Percentiles rank a stretch among this genome's conserved stretches.
These are phyloP conservation scores for Chiua virens DNA, from an alignment of 768 basidiomycete genomes.

Conservation along the genomic window DNA sequence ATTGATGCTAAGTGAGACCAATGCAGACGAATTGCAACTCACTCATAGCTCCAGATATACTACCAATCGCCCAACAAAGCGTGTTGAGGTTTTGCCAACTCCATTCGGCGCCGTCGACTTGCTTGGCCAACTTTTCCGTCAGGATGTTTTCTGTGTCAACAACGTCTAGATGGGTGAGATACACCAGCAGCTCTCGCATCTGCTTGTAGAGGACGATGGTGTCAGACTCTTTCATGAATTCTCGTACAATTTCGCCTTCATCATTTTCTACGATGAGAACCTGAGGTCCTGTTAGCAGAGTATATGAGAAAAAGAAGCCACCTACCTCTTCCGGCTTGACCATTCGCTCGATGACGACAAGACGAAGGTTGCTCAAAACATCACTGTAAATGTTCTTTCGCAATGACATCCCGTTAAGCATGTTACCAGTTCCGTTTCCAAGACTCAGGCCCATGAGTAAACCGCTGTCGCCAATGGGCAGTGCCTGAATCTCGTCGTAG, in stretches of 20 bases:
- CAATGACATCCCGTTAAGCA: conserved; percentile 76
- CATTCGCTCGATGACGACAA: conserved; percentile 98
- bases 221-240: conserved; percentile 98
- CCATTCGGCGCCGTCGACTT: conserved; percentile 98
- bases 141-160: conserved; percentile 95
- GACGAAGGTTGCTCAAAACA: conserved; percentile 87
- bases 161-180: conserved; percentile 96
- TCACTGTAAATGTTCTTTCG: conserved; percentile 96
- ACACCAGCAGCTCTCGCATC: conserved; percentile 97
- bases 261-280: conserved; percentile 99
- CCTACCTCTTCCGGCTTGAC: conserved; percentile 98
- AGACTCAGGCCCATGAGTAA: conserved; percentile 88
- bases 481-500: conserved; percentile 93
- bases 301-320: conserved; percentile 2
- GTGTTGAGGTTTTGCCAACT: conserved; percentile 99
- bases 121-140: conserved; percentile 95
- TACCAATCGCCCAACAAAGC: conserved; percentile 99
- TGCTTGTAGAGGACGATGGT: conserved; percentile 99
- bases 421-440: conserved; percentile 58
- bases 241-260: conserved; percentile 98
- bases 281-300: conserved; percentile 39
- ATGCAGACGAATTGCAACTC: conserved; percentile 33
- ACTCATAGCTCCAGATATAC: conserved; percentile 99
- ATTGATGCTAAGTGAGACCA: background rate
- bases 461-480: conserved; percentile 86